A percentile compares a stretch with the other conserved stretches of the same genome.
Evolutionary conservation across 495 filamentous ascomycete genomes (phyloP).

Genomic region (Pseudotulostoma volvatum): DNA sequence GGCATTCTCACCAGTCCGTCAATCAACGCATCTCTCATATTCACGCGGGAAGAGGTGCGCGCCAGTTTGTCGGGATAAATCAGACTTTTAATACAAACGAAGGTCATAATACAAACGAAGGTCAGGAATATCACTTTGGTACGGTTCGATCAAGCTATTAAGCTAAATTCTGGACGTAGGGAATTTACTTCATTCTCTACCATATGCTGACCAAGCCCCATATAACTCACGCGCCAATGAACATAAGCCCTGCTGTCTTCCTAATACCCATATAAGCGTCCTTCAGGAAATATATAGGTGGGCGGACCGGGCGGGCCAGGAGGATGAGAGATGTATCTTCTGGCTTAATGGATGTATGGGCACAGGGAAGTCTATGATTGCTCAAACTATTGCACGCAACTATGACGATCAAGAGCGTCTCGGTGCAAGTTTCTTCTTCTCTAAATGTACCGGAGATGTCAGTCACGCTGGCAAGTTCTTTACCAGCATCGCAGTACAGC

Average conservation of each 20-base stretch:
- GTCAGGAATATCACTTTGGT: no score
- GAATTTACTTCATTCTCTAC: neutral
- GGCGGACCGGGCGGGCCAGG: neutral
- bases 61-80: no score
- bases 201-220: neutral
- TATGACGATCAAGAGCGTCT: conserved; percentile 7
- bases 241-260: neutral
- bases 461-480: conserved; percentile 25
- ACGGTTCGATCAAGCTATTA: neutral
- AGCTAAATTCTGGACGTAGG: neutral
- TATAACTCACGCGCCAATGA: conserved; percentile 1
- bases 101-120: no score
- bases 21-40: no score
- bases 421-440: conserved; percentile 37
- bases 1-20: no score
- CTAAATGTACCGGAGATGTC: conserved; percentile 27
- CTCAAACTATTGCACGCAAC: conserved; percentile 14
- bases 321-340: conserved; percentile 9
- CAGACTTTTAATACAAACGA: no score
- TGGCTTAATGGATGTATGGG: conserved; percentile 30
- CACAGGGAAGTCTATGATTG: conserved; percentile 30
- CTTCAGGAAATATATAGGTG: conserved; percentile 3
- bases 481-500: conserved; percentile 27
- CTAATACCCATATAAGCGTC: conserved; percentile 1
- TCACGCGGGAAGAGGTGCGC: no score